Base-by-base conservation (phyloP, 768 basidiomycete species). In the Tremella yokohamensis region DNA sequence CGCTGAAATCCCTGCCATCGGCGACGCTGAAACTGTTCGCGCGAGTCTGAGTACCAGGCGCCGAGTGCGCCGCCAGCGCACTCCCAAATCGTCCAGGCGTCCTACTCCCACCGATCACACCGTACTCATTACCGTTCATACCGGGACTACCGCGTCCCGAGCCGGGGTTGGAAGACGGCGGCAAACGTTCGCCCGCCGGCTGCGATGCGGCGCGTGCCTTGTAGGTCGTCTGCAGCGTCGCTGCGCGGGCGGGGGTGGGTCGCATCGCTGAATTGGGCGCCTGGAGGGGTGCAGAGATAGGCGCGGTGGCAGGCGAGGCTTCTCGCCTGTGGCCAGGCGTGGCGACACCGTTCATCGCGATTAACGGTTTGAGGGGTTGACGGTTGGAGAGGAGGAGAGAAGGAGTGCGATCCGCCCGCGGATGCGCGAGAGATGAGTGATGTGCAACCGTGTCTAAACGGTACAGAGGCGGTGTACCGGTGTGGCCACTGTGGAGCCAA, bases 21-120 rank as follows among this genome's bases (percentile, higher is more conserved):
- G 61, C 73, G 2, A 51, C 69, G 1, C 66, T 68, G 44, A 76
- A 76, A 52, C 71, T 73, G 45, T 59, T 72, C 8, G 72, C 73
- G 50, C 75, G 63, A 3, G 71, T 74, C 34, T 61, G 56, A 16
- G 66, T 70, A 2, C 73, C 73, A 3, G 70, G 70, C 8, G 34
- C 49, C 24, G 56, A 60, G 2, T 70, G 70, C 8, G 34, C 49
- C 24, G 56, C 62, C 13, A 68, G 44, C 44, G 60, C 63, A 37
- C 38, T 56, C 1, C 63, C 66, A 48, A 67, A 66, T 39, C 60
- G 54, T 19, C 65, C 62, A 8, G 68, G 60, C 7, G 60, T 64
- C 40, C 71, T 63, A 8, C 56, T 60, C 18, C 71, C 71, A n/a
- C 71, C 71, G 34, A 73, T 73, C 19, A 73, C 71, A 0, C 71